phyloP scores from a whole-genome alignment of 129 eudicot genomes.

The Solidago caesia region DNA sequence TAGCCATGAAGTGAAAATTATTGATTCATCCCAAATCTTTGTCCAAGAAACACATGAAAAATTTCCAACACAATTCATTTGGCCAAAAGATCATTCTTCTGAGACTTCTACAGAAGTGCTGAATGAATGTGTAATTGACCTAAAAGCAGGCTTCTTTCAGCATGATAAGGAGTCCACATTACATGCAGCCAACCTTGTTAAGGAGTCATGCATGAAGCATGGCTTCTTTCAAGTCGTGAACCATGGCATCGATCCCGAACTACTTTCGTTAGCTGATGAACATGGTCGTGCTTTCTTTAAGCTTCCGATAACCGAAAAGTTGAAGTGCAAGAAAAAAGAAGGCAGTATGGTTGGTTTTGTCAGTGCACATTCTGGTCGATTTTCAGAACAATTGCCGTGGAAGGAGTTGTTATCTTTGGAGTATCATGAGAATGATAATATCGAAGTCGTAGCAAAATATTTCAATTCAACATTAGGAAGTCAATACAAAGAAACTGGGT shows the following conservation, averaged over 20 bases:
- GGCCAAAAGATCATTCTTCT: slow-evolving; percentile 39
- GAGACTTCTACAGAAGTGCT: slow-evolving; percentile 23
- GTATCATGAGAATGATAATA: slow-evolving; percentile 29
- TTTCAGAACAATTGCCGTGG: slow-evolving; percentile 44
- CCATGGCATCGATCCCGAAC: slow-evolving; percentile 47
- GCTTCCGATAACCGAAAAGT: slow-evolving; percentile 39
- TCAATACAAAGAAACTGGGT: slow-evolving; percentile 48
- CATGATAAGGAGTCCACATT: slow-evolving; percentile 31
- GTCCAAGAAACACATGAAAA: slow-evolving; percentile 16
- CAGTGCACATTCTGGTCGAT: slow-evolving; percentile 40
- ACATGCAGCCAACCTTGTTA: slow-evolving; percentile 33
- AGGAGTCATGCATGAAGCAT: slow-evolving; percentile 41
- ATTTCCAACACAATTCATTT: slow-evolving; percentile 41
- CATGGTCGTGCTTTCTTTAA: slow-evolving; percentile 38
- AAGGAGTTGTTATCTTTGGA: slow-evolving; percentile 43
- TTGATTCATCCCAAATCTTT: slow-evolving; percentile 9
- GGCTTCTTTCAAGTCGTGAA: slow-evolving; percentile 62
- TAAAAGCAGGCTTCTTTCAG: slow-evolving; percentile 34
- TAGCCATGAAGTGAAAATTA: slow-evolving; percentile 25
- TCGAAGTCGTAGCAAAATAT: slow-evolving; percentile 33
- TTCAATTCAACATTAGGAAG: slow-evolving; percentile 36
- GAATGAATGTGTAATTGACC: slow-evolving; percentile 38
- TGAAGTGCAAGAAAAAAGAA: slow-evolving; percentile 27
- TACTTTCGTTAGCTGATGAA: slow-evolving; percentile 34
- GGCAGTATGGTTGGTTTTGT: slow-evolving; percentile 45